These are phyloP conservation scores for Persicaria maculosa DNA, from an alignment of 148 eudicot species.

Conservation along the genomic window DNA sequence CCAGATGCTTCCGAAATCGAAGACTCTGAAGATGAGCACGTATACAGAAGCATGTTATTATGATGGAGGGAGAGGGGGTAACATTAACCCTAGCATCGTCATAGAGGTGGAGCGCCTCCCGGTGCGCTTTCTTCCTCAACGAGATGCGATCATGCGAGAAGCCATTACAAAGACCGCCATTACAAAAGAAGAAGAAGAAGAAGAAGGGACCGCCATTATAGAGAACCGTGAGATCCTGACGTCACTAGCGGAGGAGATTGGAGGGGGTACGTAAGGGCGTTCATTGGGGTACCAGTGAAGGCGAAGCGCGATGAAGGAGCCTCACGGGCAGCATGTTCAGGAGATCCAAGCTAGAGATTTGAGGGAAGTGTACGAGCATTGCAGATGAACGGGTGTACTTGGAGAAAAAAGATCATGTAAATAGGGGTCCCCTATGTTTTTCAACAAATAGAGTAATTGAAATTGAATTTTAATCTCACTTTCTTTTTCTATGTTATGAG, in stretches of 20 bases:
- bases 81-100: constrained; percentile 39
- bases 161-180: not conserved
- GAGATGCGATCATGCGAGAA: constrained; percentile 13
- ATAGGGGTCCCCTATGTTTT: no score
- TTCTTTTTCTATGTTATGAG: no score
- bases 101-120: constrained; percentile 51
- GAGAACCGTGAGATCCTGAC: not conserved
- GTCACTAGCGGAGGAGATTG: not conserved
- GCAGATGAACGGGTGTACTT: no score
- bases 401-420: no score
- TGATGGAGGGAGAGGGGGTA: constrained; percentile 28
- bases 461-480: no score
- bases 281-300: not conserved
- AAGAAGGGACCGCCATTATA: not conserved
- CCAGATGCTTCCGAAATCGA: not conserved
- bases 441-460: no score
- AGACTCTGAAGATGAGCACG: constrained; percentile 27
- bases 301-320: constrained; percentile 8
- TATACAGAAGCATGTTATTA: constrained; percentile 66
- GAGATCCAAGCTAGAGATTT: not conserved
- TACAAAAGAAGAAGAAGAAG: not conserved
- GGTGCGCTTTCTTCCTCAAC: constrained; percentile 29
- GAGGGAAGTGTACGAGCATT: no score
- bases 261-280: constrained; percentile 1
- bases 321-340: not conserved